A percentile compares a stretch with the other conserved stretches of the same genome.
These are phyloP conservation scores for Neofusicoccum cordaticola DNA, from an alignment of 2,329 filamentous ascomycete genomes.

Conservation along the genomic window DNA sequence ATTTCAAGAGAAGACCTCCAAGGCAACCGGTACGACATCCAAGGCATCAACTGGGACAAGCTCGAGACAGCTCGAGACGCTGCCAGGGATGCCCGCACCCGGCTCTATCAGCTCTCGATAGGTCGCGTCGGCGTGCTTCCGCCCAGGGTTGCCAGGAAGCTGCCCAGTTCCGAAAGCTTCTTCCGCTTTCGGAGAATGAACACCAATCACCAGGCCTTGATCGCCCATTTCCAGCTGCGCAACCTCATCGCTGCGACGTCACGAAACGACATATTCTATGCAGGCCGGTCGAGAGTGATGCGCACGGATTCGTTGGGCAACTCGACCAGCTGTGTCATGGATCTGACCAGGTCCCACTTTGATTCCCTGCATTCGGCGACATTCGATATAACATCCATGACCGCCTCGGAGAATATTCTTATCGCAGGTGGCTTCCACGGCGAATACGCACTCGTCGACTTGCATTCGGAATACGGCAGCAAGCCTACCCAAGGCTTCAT, in stretches of 20 bases:
- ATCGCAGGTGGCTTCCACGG: slow-evolving; percentile 58
- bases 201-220: slow-evolving; percentile 48
- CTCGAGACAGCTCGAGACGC: slow-evolving; percentile 28
- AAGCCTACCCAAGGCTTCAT: slow-evolving; percentile 46
- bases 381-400: slow-evolving; percentile 53
- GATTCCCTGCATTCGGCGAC: slow-evolving; percentile 20
- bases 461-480: slow-evolving; percentile 35
- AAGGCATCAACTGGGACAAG: slow-evolving; percentile 38
- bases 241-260: slow-evolving; percentile 56
- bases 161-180: slow-evolving; percentile 44
- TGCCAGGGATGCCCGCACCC: slow-evolving; percentile 6
- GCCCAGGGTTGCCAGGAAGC: neutral
- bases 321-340: slow-evolving; percentile 44
- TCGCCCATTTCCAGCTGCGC: slow-evolving; percentile 59
- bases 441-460: slow-evolving; percentile 53
- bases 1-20: slow-evolving; percentile 32
- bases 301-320: slow-evolving; percentile 49
- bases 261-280: slow-evolving; percentile 56
- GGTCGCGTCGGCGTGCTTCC: neutral
- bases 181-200: slow-evolving; percentile 51
- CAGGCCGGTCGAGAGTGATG: slow-evolving; percentile 44
- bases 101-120: slow-evolving; percentile 2
- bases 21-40: slow-evolving; percentile 36
- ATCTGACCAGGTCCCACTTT: slow-evolving; percentile 37
- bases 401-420: slow-evolving; percentile 48